Evolutionary conservation across 805 yeast species (phyloP), one percentile per base, ranked within the genome.

Genomic region (Wickerhamomyces silvicola): DNA sequence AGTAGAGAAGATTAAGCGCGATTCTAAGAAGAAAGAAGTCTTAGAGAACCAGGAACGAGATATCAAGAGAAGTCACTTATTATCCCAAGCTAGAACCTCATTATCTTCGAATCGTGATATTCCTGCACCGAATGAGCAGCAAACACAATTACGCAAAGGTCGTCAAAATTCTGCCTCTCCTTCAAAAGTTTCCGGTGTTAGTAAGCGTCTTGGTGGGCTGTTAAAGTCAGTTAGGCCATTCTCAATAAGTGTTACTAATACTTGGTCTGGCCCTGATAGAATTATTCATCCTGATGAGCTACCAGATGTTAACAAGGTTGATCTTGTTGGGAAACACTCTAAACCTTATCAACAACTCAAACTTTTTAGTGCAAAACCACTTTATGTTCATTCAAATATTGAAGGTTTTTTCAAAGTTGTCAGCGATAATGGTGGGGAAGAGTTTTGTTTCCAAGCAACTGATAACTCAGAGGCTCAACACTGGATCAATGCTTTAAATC

Each of bases 401-500:
- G 45, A 64, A 43, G 59, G 68, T 36, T 50, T 66, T 22, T 68
- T 70, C 50, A 67, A 65, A 37, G 41, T 71, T 16, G 56, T 66
- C 10, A 55, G 62, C 46, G 62, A 59, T 20, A 36, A 31, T 17
- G 65, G 64, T 35, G 70, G 70, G 10, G 70, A 70, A 10, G 83
- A 79, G 35, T 70, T 60, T 48, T 63, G 75, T 24, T 68, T 88
- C 46, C 95, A 90, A 54, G 79, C 90, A 1, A 50, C 70, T 0
- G 62, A 56, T 39, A 78, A 75, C 6, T 39, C 49, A 2, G 94
- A 83, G 19, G 72, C 81, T 35, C 74, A 72, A 32, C 85, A 77
- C 26, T 88, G 97, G 97, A 62, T 84, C 1, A 66, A 62, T 29
- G 52, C 56, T 35, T 52, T 66, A 18, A 61, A 55, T 30, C 41